Evolutionary conservation across 345 rosid species (phyloP), one percentile per base, ranked within the genome.

Genomic region (Citrus unshiu): DNA sequence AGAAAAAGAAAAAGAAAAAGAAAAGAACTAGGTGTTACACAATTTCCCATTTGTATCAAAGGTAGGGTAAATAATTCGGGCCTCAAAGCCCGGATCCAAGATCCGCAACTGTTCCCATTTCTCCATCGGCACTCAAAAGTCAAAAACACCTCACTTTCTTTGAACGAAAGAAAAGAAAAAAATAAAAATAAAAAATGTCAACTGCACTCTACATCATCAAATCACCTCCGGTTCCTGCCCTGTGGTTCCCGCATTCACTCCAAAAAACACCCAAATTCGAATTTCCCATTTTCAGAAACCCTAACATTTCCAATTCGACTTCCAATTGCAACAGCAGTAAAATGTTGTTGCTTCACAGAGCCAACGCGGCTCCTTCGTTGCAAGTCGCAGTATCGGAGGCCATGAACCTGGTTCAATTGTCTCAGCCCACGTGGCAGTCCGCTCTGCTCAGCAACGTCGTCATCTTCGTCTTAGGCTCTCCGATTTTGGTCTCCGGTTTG

Each of bases 381-480:
- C 82, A 83, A 32, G 89, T 86, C 37, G 84, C 84, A 12, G 76
- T 93, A 18, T 83, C 93, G 30, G 91, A 82, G 73, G 88, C 96
- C 30, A 63, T 93, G 72, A 82, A 58, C 32, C 76, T 91, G 79
- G 78, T 91, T 66, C 93, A 89, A 77, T 81, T 92, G 25, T 37
- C 93, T 0, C 90, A 94, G 2, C 93, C 97, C 29, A 89, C 95
- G 1, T 96, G 99, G 99, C 81, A 83, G 51, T 94, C 98, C 10
- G 90, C 99, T 5, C 56, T 94, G 71, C 88, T 95, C 82, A 91
- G 85, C 78, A 96, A 93, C 80, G n/a, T 91, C 66, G 56, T 91
- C 70, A 94, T 96, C 74, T 96, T 96, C 85, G 70, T 86, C 76
- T 76, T 85, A 43, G 98, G 98, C 1, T 86, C 97, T 7, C 98